phyloP scores from a whole-genome alignment of 495 filamentous ascomycete species.

The Hypoxylon rickii region DNA sequence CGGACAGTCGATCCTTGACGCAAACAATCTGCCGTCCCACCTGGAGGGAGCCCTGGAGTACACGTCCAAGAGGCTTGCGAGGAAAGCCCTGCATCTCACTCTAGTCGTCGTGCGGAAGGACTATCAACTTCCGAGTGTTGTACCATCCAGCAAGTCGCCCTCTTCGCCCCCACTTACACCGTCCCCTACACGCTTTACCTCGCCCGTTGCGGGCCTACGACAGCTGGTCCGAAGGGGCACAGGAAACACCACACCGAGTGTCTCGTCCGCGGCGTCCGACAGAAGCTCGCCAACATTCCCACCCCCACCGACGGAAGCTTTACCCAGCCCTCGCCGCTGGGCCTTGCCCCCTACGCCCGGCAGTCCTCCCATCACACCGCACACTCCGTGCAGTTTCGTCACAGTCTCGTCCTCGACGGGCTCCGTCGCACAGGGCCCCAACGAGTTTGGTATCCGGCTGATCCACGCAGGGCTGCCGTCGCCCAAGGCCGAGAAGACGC shows the following conservation, averaged over 20 bases:
- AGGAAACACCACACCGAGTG: conserved; percentile 21
- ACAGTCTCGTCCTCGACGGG: conserved; percentile 40
- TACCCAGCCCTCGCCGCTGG: conserved; percentile 35
- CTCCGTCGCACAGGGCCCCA: conserved; percentile 32
- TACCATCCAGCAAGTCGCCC: conserved; percentile 31
- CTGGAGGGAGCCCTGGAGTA: conserved; percentile 54
- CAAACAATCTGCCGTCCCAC: conserved; percentile 49
- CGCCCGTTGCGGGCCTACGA: conserved; percentile 41
- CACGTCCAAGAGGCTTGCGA: conserved; percentile 52
- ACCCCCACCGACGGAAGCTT: conserved; percentile 35
- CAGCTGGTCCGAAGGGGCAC: conserved; percentile 47
- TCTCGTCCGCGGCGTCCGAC: conserved; percentile 44
- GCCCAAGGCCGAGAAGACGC: conserved; percentile 43
- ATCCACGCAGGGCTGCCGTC: conserved; percentile 41
- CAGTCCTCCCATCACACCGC: conserved; percentile 47
- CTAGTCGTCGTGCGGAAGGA: conserved; percentile 56
- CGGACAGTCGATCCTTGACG: conserved; percentile 53
- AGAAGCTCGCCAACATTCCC: conserved; percentile 52
- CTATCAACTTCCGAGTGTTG: conserved; percentile 46
- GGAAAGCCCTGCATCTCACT: conserved; percentile 52
- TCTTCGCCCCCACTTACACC: conserved; percentile 36
- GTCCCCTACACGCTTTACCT: conserved; percentile 39
- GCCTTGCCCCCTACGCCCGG: conserved; percentile 26
- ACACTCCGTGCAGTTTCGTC: conserved; percentile 46
- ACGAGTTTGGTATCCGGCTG: conserved; percentile 46